phyloP scores from a whole-genome alignment of 2,329 filamentous ascomycete genomes.

The Calonectria hawksworthii region DNA sequence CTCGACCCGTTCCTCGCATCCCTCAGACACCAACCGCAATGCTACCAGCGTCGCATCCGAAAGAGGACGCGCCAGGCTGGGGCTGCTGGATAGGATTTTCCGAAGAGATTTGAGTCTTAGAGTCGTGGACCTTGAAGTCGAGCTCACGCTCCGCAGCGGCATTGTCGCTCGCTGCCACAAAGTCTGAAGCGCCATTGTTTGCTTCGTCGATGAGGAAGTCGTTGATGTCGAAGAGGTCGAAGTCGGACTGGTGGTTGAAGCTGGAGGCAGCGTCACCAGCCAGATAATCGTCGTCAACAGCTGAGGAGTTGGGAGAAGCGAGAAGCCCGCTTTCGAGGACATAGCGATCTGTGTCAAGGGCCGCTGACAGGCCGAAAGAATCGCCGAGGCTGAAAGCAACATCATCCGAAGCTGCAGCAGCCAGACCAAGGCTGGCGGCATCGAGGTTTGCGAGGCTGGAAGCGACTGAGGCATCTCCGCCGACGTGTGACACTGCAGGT shows the following conservation, averaged over 20 bases:
- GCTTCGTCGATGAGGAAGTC: conserved; percentile 70
- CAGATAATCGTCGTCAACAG: conserved; percentile 78
- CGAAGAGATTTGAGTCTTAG: conserved; percentile 73
- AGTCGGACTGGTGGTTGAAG: conserved; percentile 56
- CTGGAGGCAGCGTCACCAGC: conserved; percentile 70
- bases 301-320: conserved; percentile 78
- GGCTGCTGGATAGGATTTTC: conserved; percentile 80
- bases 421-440: conserved; percentile 57
- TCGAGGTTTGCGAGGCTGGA: conserved; percentile 58
- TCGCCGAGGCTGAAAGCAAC: conserved; percentile 76
- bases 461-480: conserved; percentile 69
- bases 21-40: conserved; percentile 79
- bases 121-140: conserved; percentile 67
- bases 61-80: conserved; percentile 80
- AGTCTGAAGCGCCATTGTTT: conserved; percentile 60
- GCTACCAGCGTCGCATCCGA: conserved; percentile 81
- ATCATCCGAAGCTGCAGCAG: conserved; percentile 70
- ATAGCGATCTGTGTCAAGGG: conserved; percentile 81
- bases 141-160: conserved; percentile 66
- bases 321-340: conserved; percentile 82
- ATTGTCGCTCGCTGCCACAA: conserved; percentile 64
- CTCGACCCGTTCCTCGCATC: conserved; percentile 62
- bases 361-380: conserved; percentile 77
- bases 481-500: conserved; percentile 99
- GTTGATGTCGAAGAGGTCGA: conserved; percentile 65